phyloP scores from a whole-genome alignment of 768 basidiomycete genomes.

The Rhodosporidiobolus odoratus region DNA sequence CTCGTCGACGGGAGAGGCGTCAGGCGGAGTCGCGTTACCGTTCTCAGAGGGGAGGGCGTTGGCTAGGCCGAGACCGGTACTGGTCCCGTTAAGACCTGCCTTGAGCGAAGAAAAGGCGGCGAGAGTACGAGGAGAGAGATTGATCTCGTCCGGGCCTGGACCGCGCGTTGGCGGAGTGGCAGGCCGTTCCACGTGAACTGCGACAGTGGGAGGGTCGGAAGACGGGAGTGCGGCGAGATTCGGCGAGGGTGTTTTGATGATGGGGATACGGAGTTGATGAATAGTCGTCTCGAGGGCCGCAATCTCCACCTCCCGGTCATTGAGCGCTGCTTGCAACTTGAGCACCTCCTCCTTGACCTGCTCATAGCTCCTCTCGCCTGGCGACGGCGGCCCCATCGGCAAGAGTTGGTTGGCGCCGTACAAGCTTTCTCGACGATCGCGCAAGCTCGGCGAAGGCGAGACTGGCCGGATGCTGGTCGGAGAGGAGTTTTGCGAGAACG shows the following conservation, averaged over 20 bases:
- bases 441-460: constrained; percentile 32
- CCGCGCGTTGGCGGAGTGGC: neutral
- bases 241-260: neutral
- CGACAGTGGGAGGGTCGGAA: neutral
- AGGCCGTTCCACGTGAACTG: constrained; percentile 9
- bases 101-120: constrained; percentile 70
- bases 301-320: constrained; percentile 88
- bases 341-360: constrained; percentile 93
- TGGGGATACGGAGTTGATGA: constrained; percentile 3
- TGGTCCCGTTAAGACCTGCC: constrained; percentile 54
- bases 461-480: constrained; percentile 29
- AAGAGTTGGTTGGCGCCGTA: constrained; percentile 55
- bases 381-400: constrained; percentile 44
- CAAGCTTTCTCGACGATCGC: constrained; percentile 51
- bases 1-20: constrained; percentile 8
- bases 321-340: constrained; percentile 86
- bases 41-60: neutral
- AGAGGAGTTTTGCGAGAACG: constrained; percentile 45
- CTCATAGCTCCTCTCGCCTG: constrained; percentile 67
- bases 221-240: neutral
- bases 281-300: constrained; percentile 24
- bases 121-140: constrained; percentile 64
- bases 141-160: constrained; percentile 7
- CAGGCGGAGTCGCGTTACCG: neutral
- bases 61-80: constrained; percentile 44